Evolutionary conservation across 2,329 filamentous ascomycete genomes (phyloP).

Genomic region (Elsinoe ampelina): DNA sequence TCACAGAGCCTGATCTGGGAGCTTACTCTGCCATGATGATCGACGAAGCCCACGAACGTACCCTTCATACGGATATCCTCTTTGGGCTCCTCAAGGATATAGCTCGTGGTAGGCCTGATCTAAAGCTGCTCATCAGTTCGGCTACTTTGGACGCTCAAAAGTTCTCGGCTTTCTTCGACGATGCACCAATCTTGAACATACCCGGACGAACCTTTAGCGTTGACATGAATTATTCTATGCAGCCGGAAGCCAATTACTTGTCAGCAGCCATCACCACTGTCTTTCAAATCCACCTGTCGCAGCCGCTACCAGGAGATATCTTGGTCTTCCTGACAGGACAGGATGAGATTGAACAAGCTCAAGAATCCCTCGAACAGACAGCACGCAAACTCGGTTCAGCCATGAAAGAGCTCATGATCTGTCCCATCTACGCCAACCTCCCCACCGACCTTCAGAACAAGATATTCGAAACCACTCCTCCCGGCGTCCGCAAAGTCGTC

Average conservation of each 20-base stretch:
- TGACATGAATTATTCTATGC: constrained; percentile 80
- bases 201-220: constrained; percentile 83
- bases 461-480: constrained; percentile 89
- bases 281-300: constrained; percentile 88
- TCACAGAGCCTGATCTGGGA: constrained; percentile 76
- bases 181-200: constrained; percentile 89
- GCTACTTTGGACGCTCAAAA: constrained; percentile 92
- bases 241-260: constrained; percentile 90
- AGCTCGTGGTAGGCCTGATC: constrained; percentile 67
- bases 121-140: constrained; percentile 86
- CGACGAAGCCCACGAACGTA: constrained; percentile 93
- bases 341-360: constrained; percentile 87
- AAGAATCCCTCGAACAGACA: constrained; percentile 76
- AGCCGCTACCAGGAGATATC: constrained; percentile 71
- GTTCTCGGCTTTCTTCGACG: constrained; percentile 84
- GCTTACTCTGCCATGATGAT: constrained; percentile 88
- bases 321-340: constrained; percentile 91
- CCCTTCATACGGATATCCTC: constrained; percentile 81
- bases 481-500: constrained; percentile 78
- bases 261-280: constrained; percentile 84
- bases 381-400: constrained; percentile 76
- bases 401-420: constrained; percentile 78
- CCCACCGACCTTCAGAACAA: constrained; percentile 84
- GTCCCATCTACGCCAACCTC: constrained; percentile 88
- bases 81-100: constrained; percentile 85